phyloP scores from a whole-genome alignment of 1,284 basidiomycete species.

The Coniferiporia sulphurascens region DNA sequence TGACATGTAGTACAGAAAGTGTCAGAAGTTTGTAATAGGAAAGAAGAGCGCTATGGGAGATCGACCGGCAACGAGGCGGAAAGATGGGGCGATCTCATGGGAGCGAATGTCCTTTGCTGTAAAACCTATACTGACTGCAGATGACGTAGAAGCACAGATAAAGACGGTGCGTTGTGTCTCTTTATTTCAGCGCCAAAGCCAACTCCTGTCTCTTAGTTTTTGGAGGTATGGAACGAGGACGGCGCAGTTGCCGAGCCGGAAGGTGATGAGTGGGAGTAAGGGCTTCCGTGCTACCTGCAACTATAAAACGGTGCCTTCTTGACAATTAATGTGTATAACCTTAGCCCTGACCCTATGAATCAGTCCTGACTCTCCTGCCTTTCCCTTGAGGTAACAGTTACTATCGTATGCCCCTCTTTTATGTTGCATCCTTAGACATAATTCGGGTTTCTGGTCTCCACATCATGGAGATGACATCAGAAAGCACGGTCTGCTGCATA shows the following conservation, averaged over 20 bases:
- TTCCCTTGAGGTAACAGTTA: no score
- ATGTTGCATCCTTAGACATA: no score
- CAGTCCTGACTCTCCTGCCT: no score
- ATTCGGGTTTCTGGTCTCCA: no score
- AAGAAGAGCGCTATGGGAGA: constrained; percentile 87
- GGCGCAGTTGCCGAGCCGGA: constrained; percentile 69
- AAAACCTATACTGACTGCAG: constrained; percentile 48
- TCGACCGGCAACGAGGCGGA: constrained; percentile 62
- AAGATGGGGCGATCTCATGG: constrained; percentile 65
- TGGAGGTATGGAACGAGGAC: constrained; percentile 78
- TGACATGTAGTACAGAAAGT: constrained; percentile 58
- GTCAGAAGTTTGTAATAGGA: constrained; percentile 74
- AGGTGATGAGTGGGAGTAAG: constrained; percentile 31
- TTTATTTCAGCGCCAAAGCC: background rate
- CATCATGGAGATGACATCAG: no score
- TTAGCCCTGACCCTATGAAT: no score
- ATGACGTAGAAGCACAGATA: constrained; percentile 57
- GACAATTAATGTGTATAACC: no score
- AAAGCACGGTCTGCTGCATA: no score
- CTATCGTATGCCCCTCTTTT: no score
- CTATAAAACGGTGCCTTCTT: no score
- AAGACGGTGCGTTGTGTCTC: constrained; percentile 39
- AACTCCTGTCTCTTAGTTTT: constrained; percentile 44
- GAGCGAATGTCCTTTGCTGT: constrained; percentile 64
- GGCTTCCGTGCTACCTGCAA: background rate